phyloP scores from a whole-genome alignment of 140 eudicot genomes.

The Senecio squalidus region DNA sequence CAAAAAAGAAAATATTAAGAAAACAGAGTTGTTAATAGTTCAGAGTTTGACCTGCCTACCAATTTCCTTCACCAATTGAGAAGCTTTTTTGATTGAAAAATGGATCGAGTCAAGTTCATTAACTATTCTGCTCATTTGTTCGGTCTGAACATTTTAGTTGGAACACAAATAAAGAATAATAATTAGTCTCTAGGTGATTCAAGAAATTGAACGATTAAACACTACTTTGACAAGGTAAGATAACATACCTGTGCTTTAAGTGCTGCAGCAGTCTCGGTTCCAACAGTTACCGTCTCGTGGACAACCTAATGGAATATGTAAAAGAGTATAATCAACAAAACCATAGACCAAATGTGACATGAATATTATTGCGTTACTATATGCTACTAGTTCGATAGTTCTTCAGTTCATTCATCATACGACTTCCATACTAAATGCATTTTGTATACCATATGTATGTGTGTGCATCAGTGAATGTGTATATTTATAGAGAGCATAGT shows the following conservation, averaged over 20 bases:
- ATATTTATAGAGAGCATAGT: too few relatives aligned
- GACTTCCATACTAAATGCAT: too few relatives aligned
- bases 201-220: constrained; percentile 3
- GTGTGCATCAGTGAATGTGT: too few relatives aligned
- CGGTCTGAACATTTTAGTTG: constrained; percentile 54
- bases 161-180: not conserved
- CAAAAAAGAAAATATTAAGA: not conserved
- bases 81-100: constrained; percentile 89
- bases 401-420: too few relatives aligned
- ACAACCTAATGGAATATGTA: constrained; percentile 48
- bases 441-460: too few relatives aligned
- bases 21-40: constrained; percentile 26
- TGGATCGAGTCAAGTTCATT: constrained; percentile 92
- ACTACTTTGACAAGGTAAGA: constrained; percentile 6
- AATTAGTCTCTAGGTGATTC: constrained; percentile 2
- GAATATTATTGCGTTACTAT: not conserved
- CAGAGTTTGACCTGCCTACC: constrained; percentile 95
- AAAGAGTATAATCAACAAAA: not conserved
- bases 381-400: too few relatives aligned
- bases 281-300: constrained; percentile 77
- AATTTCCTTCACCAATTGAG: constrained; percentile 94
- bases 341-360: not conserved
- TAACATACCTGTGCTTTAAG: constrained; percentile 81
- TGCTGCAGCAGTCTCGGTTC: constrained; percentile 95
- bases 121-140: constrained; percentile 94